Percentiles rank a stretch among this genome's conserved stretches.
Conservation (phyloP, 805 yeast genomes). For the Saccharomycopsis fermentans region DNA sequence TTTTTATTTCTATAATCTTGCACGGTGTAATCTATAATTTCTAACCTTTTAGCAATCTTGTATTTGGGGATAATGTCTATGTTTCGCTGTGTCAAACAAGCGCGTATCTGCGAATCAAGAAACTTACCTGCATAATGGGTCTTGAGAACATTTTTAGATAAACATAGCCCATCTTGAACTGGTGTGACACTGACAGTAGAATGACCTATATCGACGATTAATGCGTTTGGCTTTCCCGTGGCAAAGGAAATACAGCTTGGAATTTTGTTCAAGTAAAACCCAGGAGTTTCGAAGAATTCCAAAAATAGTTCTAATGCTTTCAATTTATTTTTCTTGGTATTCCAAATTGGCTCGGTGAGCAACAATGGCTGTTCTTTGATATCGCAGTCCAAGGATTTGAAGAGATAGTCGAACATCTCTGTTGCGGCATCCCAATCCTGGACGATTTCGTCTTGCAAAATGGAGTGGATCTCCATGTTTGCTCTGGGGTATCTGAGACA, state of each 20-base stretch:
- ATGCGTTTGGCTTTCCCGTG: conserved; percentile 77
- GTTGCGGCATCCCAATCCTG: conserved; percentile 80
- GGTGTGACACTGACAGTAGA: conserved; percentile 70
- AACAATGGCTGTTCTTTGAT: conserved; percentile 64
- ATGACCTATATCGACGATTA: conserved; percentile 81
- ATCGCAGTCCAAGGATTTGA: conserved; percentile 42
- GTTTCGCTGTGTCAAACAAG: conserved; percentile 19
- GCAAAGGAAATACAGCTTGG: conserved; percentile 89
- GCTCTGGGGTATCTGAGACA: conserved; percentile 42
- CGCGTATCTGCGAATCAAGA: conserved; percentile 24
- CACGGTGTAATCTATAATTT: conserved; percentile 17
- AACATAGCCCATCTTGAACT: conserved; percentile 70
- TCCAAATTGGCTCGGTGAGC: conserved; percentile 85
- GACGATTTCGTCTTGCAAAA: conserved; percentile 51
- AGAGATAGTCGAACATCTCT: conserved; percentile 59
- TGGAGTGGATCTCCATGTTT: conserved; percentile 43
- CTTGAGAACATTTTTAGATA: conserved; percentile 57
- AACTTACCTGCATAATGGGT: conserved; percentile 69
- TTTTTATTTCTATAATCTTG: conserved; percentile 8
- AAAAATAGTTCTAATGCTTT: conserved; percentile 62
- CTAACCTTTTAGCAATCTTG: conserved; percentile 38
- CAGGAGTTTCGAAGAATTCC: conserved; percentile 66
- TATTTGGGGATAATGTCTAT: conserved; percentile 37
- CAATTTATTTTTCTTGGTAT: conserved; percentile 52
- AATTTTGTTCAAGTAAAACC: conserved; percentile 66